phyloP scores from a whole-genome alignment of 2,329 filamentous ascomycete genomes.

The Coniella vitis region DNA sequence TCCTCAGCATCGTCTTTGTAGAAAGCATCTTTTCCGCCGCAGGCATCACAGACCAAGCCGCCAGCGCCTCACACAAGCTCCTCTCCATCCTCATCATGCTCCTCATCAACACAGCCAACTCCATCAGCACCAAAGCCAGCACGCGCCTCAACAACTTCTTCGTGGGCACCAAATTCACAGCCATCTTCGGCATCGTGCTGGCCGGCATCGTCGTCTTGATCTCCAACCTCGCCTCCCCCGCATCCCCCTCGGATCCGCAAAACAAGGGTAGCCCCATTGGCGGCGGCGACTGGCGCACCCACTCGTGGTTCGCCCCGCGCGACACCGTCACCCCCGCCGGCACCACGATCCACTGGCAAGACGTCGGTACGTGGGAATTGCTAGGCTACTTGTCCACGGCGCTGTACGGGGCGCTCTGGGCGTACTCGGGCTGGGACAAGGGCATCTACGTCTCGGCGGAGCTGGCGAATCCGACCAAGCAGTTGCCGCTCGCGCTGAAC shows the following conservation, averaged over 20 bases:
- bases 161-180: conserved; percentile 46
- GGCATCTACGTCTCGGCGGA: conserved; percentile 51
- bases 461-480: conserved; percentile 41
- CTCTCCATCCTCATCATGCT: conserved; percentile 42
- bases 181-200: conserved; percentile 40
- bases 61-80: conserved; percentile 40
- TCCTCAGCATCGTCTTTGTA: conserved; percentile 57
- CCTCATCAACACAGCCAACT: conserved; percentile 44
- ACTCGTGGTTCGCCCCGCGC: conserved; percentile 49
- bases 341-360: conserved; percentile 39
- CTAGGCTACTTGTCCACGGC: conserved; percentile 55
- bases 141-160: conserved; percentile 51
- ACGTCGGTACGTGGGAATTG: conserved; percentile 47
- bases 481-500: conserved; percentile 56
- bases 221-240: conserved; percentile 30
- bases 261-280: conserved; percentile 30
- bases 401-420: conserved; percentile 57
- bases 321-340: conserved; percentile 44
- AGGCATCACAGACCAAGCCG: conserved; percentile 38
- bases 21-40: conserved; percentile 50
- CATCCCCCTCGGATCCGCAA: too few species aligned
- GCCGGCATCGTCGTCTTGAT: conserved; percentile 41
- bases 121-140: conserved; percentile 48
- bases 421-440: conserved; percentile 62
- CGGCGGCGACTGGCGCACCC: conserved; percentile 44